These are phyloP conservation scores for Geranomyces variabilis DNA, from an alignment of 192 early-diverging fungal genomes.

Conservation along the genomic window DNA sequence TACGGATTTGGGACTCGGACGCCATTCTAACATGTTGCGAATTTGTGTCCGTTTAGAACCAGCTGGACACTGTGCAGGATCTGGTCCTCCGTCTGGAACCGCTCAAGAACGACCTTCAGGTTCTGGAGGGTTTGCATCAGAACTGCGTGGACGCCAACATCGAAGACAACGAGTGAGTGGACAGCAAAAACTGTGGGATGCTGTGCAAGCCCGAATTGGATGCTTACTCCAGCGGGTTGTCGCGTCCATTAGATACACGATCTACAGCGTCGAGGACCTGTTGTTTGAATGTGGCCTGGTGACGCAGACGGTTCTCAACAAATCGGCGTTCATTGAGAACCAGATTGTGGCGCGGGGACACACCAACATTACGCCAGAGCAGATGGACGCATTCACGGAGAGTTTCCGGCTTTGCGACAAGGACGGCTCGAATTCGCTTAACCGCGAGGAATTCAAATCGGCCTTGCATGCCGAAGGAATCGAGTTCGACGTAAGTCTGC, in stretches of 20 bases:
- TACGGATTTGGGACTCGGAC: no score
- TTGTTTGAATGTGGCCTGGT: conserved; percentile 82
- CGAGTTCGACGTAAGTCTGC: conserved; percentile 22
- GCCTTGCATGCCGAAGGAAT: conserved; percentile 65
- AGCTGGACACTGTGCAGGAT: conserved; percentile 66
- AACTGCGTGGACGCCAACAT: conserved; percentile 83
- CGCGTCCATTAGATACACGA: conserved; percentile 70
- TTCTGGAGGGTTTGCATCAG: conserved; percentile 64
- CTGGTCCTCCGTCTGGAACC: conserved; percentile 50
- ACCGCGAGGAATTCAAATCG: conserved; percentile 79
- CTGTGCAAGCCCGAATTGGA: neutral
- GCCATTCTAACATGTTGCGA: neutral
- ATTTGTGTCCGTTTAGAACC: conserved; percentile 42
- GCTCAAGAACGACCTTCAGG: conserved; percentile 40
- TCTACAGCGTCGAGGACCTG: conserved; percentile 88
- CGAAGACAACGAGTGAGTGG: conserved; percentile 54
- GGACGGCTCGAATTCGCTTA: conserved; percentile 79
- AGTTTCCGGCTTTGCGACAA: conserved; percentile 93
- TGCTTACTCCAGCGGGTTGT: neutral
- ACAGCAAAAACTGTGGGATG: no score
- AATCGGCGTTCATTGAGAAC: conserved; percentile 86
- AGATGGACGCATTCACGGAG: conserved; percentile 80
- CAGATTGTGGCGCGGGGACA: conserved; percentile 91
- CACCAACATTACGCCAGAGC: conserved; percentile 90
- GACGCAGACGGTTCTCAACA: conserved; percentile 65